Evolutionary conservation across 2,329 filamentous ascomycete genomes (phyloP).

Genomic region (Helotiales sp.): DNA sequence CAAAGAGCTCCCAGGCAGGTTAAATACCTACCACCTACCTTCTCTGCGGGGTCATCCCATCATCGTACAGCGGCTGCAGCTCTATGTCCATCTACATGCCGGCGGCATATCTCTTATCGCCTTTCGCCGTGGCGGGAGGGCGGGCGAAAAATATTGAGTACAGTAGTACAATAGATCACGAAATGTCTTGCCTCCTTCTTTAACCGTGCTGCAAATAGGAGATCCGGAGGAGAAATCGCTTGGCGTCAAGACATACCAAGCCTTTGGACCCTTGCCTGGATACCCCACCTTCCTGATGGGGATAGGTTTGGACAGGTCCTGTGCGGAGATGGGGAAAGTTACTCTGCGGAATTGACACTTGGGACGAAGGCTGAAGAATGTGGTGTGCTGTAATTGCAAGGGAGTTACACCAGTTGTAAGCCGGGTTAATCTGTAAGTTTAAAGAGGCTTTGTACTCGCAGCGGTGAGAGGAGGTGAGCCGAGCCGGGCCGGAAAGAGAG

Average conservation of each 20-base stretch:
- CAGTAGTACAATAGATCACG: not conserved
- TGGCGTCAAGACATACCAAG: not conserved
- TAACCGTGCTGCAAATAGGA: constrained; percentile 17
- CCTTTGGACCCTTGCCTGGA: not conserved
- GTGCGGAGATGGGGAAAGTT: too few relatives aligned
- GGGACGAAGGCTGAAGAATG: too few relatives aligned
- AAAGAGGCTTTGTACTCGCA: too few relatives aligned
- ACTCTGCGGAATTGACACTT: too few relatives aligned
- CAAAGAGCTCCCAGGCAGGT: not conserved
- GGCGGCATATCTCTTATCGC: not conserved
- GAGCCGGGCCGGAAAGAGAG: too few relatives aligned
- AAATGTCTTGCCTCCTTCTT: constrained; percentile 25
- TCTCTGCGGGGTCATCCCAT: not conserved
- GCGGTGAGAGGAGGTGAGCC: too few relatives aligned
- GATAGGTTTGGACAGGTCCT: not conserved
- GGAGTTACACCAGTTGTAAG: too few relatives aligned
- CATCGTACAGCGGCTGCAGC: not conserved
- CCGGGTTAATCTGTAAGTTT: too few relatives aligned
- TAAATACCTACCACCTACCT: constrained; percentile 4
- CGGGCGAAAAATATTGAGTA: not conserved
- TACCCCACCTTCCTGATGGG: constrained; percentile 7
- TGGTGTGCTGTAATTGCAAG: too few relatives aligned
- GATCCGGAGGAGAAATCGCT: not conserved
- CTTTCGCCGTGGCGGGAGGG: not conserved
- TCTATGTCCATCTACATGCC: too few relatives aligned